phyloP scores from a whole-genome alignment of 441 rosid genomes.

The Croton setiger region DNA sequence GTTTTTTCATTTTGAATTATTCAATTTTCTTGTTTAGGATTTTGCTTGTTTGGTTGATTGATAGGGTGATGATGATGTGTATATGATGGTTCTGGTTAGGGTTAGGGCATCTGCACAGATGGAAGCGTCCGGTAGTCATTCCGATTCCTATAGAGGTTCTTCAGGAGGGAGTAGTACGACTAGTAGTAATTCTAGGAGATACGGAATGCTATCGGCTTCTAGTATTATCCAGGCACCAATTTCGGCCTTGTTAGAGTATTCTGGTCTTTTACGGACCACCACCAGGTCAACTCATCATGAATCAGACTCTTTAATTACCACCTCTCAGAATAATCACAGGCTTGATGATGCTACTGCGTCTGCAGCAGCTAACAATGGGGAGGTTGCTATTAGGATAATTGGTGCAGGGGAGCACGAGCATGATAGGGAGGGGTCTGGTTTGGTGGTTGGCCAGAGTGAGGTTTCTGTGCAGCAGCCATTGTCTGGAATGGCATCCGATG shows the following conservation, averaged over 20 bases:
- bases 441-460: conserved; percentile 52
- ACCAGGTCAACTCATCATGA: conserved; percentile 51
- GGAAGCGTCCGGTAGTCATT: conserved; percentile 64
- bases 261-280: conserved; percentile 68
- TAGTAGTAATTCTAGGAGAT: conserved; percentile 46
- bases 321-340: conserved; percentile 24
- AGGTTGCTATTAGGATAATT: conserved; percentile 93
- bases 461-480: conserved; percentile 26
- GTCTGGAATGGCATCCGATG: conserved; percentile 31
- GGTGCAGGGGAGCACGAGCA: conserved; percentile 69
- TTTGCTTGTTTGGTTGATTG: conserved; percentile 5
- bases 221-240: conserved; percentile 86
- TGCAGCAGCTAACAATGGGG: conserved; percentile 40
- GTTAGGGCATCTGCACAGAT: conserved; percentile 50
- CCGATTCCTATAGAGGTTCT: conserved; percentile 58
- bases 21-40: background rate
- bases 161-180: conserved; percentile 27
- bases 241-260: conserved; percentile 82
- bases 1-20: background rate
- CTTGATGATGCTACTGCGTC: conserved; percentile 43
- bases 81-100: conserved; percentile 50
- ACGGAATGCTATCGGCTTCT: conserved; percentile 67
- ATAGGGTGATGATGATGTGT: conserved; percentile 2
- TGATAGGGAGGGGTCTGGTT: conserved; percentile 45
- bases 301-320: conserved; percentile 40